These are phyloP conservation scores for Phytophthora crassamura DNA, from an alignment of 352 stramenopile genomes.

Conservation along the genomic window DNA sequence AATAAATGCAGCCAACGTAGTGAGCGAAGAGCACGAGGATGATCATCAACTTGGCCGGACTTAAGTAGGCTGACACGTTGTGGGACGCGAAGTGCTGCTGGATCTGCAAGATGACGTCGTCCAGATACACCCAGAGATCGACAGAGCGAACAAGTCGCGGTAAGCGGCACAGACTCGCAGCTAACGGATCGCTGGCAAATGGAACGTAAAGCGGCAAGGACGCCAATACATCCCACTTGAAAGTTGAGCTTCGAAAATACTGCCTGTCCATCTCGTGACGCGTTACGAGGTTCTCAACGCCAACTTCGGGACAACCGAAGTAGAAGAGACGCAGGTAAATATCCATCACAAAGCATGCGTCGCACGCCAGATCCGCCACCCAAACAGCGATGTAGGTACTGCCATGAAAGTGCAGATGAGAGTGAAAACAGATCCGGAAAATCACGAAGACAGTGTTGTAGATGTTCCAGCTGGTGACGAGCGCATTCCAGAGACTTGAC, in stretches of 20 bases:
- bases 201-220: conserved; percentile 62
- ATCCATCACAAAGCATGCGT: conserved; percentile 57
- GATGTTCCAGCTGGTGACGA: conserved; percentile 64
- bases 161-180: conserved; percentile 57
- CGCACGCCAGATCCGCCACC: conserved; percentile 58
- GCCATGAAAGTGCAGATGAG: conserved; percentile 45
- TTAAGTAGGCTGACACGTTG: conserved; percentile 75
- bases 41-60: conserved; percentile 72
- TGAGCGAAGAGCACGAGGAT: conserved; percentile 70
- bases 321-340: conserved; percentile 79
- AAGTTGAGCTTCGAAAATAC: conserved; percentile 49
- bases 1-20: conserved; percentile 74
- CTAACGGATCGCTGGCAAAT: no score
- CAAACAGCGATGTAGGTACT: conserved; percentile 30
- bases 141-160: conserved; percentile 61
- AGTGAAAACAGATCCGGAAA: conserved; percentile 75
- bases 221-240: conserved; percentile 61
- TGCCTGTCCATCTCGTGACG: conserved; percentile 38
- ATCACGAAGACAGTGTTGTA: conserved; percentile 76
- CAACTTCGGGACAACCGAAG: conserved; percentile 56
- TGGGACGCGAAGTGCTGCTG: conserved; percentile 72
- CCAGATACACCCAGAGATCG: conserved; percentile 62
- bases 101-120: conserved; percentile 72
- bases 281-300: conserved; percentile 52
- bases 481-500: conserved; percentile 50